These are phyloP conservation scores for Austroboletus olivaceoglutinosus DNA, from an alignment of 1,284 basidiomycete genomes.

Conservation along the genomic window DNA sequence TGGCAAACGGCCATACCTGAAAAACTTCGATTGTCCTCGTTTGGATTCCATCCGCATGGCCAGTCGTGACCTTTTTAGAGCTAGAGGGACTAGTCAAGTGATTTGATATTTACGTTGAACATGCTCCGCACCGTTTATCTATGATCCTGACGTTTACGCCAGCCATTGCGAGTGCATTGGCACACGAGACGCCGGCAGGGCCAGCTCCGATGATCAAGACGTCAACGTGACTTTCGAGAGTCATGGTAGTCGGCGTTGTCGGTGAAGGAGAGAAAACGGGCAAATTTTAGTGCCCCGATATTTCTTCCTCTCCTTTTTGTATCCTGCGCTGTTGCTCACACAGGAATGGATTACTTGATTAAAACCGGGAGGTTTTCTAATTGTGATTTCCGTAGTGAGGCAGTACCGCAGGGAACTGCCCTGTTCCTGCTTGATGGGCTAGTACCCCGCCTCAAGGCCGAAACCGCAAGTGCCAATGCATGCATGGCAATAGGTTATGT, in stretches of 20 bases:
- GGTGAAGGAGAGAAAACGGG: background rate
- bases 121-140: slow-evolving; percentile 9
- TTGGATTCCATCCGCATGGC: slow-evolving; percentile 48
- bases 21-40: background rate
- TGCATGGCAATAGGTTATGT: too few relatives aligned
- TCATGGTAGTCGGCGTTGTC: slow-evolving; percentile 3
- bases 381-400: too few relatives aligned
- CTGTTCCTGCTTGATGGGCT: too few relatives aligned
- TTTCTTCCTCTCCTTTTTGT: background rate
- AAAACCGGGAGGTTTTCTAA: too few relatives aligned
- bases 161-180: slow-evolving; percentile 58
- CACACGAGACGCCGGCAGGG: slow-evolving; percentile 61
- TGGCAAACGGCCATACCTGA: background rate
- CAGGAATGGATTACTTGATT: too few relatives aligned
- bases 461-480: too few relatives aligned
- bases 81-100: slow-evolving; percentile 36
- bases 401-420: too few relatives aligned
- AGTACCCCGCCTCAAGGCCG: too few relatives aligned
- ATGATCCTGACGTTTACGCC: slow-evolving; percentile 60
- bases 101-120: too few relatives aligned
- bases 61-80: slow-evolving; percentile 54
- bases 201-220: slow-evolving; percentile 56
- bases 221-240: slow-evolving; percentile 42
- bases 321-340: background rate
- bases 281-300: background rate